Evolutionary conservation across 768 basidiomycete genomes (phyloP).

Genomic region (Collybia mongolica): DNA sequence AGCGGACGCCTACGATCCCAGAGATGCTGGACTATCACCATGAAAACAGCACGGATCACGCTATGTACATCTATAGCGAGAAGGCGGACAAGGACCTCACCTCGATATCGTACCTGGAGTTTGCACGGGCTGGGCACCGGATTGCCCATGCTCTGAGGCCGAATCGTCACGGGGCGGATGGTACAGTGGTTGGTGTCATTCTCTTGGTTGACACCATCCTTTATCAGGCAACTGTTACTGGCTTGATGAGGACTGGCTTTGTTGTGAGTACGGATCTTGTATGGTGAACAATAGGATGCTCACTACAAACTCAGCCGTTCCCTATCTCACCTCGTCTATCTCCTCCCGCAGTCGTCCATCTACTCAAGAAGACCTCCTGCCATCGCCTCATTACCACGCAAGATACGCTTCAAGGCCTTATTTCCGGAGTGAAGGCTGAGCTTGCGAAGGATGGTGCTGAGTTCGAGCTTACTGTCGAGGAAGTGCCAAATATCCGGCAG

Average conservation of each 20-base stretch:
- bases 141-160: conserved; percentile 32
- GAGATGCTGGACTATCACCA: conserved; percentile 20
- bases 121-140: conserved; percentile 37
- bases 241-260: conserved; percentile 27
- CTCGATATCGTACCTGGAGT: conserved; percentile 33
- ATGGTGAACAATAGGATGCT: neutral
- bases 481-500: conserved; percentile 25
- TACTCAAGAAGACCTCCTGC: conserved; percentile 36
- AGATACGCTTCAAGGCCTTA: conserved; percentile 23
- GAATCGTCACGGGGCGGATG: conserved; percentile 16
- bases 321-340: conserved; percentile 39
- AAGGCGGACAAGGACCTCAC: conserved; percentile 15
- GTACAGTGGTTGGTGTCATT: conserved; percentile 25
- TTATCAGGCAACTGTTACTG: conserved; percentile 33
- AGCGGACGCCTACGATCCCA: conserved; percentile 4
- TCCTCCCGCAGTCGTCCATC: conserved; percentile 28
- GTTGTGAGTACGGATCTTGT: conserved; percentile 18
- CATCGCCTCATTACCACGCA: conserved; percentile 35
- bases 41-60: conserved; percentile 15
- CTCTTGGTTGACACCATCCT: conserved; percentile 24
- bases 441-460: conserved; percentile 16
- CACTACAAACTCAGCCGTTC: conserved; percentile 29
- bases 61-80: conserved; percentile 16
- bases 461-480: conserved; percentile 25
- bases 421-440: conserved; percentile 23